phyloP scores from a whole-genome alignment of 2,329 filamentous ascomycete genomes.

The Penicillium sp. region DNA sequence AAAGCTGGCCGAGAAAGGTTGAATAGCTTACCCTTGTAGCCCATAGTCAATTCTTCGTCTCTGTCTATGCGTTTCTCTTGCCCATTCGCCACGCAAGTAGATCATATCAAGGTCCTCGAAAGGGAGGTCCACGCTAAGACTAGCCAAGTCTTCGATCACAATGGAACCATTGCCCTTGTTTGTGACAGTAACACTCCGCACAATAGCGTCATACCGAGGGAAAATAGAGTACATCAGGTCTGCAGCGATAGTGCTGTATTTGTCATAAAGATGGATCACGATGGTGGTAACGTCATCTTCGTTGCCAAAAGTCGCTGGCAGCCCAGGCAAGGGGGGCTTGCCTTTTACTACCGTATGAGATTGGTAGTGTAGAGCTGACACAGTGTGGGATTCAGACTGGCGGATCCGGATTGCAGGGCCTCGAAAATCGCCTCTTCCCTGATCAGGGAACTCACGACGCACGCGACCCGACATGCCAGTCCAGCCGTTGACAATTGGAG shows the following conservation, averaged over 20 bases:
- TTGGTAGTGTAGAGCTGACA: constrained; percentile 64
- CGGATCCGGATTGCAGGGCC: constrained; percentile 66
- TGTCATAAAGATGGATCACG: constrained; percentile 64
- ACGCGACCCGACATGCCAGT: constrained; percentile 56
- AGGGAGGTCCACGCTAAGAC: constrained; percentile 67
- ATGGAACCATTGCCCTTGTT: constrained; percentile 57
- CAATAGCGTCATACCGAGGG: constrained; percentile 65
- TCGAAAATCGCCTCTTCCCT: constrained; percentile 68
- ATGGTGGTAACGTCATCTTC: constrained; percentile 65
- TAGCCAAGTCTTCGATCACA: constrained; percentile 63
- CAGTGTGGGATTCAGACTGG: constrained; percentile 64
- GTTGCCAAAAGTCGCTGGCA: constrained; percentile 65
- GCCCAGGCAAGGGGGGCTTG: constrained; percentile 62
- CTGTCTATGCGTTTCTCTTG: constrained; percentile 62
- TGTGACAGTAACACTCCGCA: constrained; percentile 65
- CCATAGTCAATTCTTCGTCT: constrained; percentile 64
- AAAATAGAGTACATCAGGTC: constrained; percentile 70
- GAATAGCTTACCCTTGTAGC: constrained; percentile 55
- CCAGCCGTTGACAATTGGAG: constrained; percentile 58
- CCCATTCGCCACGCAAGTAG: constrained; percentile 68
- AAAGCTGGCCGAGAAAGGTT: no score
- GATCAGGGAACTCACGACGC: constrained; percentile 69
- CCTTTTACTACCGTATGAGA: constrained; percentile 61
- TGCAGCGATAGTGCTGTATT: constrained; percentile 62
- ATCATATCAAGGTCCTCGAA: constrained; percentile 67